Percentiles rank a stretch among this genome's conserved stretches.
phyloP scores from a whole-genome alignment of 106 monocot species.

The Dactylorhiza incarnata region DNA sequence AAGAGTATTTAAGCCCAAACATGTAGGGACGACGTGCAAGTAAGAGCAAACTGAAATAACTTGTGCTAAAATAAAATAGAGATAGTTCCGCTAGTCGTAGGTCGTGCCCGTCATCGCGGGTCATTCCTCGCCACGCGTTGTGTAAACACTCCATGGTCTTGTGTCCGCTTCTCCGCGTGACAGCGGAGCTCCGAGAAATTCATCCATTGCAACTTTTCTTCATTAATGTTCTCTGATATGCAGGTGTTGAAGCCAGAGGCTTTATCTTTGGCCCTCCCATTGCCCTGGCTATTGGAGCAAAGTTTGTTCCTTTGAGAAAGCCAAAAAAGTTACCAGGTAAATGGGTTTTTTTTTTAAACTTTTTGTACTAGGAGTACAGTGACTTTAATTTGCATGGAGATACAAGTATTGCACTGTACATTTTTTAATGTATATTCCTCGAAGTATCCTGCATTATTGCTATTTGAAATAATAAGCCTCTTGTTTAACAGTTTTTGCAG shows the following conservation, averaged over 20 bases:
- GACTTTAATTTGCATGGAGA: not conserved
- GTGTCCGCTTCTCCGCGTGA: too few relatives aligned
- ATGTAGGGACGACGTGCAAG: too few relatives aligned
- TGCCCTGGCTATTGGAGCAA: constrained; percentile 80
- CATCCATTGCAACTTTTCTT: not conserved
- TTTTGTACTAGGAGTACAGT: not conserved
- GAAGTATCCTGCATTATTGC: not conserved
- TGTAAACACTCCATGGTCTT: too few relatives aligned
- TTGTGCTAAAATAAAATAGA: too few relatives aligned
- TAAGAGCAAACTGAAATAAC: too few relatives aligned
- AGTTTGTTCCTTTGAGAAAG: constrained; percentile 84
- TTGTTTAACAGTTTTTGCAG: not conserved
- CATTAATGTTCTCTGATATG: constrained; percentile 1
- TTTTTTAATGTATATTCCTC: not conserved
- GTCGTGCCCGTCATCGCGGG: too few relatives aligned
- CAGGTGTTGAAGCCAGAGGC: constrained; percentile 81
- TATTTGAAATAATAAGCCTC: not conserved
- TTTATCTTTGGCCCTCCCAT: constrained; percentile 83
- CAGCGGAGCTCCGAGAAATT: not conserved
- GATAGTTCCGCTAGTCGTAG: too few relatives aligned
- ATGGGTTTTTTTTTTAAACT: not conserved
- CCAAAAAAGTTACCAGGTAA: constrained; percentile 81
- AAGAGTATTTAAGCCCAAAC: too few relatives aligned
- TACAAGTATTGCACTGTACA: not conserved
- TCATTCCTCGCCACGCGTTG: too few relatives aligned